These are phyloP conservation scores for Plasmodium gonderi DNA, from an alignment of 169 alveolate species.

Conservation along the genomic window DNA sequence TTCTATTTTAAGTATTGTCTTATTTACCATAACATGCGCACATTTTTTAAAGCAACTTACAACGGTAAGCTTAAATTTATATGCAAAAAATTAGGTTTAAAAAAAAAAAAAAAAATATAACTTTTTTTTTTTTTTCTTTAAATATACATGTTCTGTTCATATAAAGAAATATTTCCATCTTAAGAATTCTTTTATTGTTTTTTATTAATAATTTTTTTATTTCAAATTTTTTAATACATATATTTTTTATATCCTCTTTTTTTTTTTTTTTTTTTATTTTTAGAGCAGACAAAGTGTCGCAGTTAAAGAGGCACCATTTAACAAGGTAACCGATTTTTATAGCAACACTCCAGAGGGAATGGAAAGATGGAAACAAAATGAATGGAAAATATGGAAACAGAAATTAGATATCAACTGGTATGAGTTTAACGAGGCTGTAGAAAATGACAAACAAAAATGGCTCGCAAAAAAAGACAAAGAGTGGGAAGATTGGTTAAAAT, in stretches of 20 bases:
- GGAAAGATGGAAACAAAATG: constrained; percentile 8
- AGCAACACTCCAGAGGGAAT: background rate
- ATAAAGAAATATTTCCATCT: background rate
- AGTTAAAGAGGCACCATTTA: background rate
- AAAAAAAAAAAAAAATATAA: background rate
- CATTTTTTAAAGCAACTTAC: background rate
- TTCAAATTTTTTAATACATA: background rate
- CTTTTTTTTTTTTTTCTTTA: background rate
- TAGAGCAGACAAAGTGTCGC: background rate
- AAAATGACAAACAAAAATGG: background rate
- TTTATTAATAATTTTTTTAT: background rate
- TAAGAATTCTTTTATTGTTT: background rate
- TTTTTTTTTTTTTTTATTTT: background rate
- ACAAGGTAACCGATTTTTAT: background rate
- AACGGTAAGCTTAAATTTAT: background rate
- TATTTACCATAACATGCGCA: background rate
- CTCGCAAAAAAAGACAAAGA: constrained; percentile 3
- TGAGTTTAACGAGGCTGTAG: background rate
- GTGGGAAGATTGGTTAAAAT: constrained; percentile 1
- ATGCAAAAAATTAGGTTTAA: no score
- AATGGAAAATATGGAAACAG: constrained; percentile 4
- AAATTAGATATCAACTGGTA: background rate
- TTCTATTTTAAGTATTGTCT: background rate
- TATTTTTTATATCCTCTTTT: background rate
- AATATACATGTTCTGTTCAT: background rate